These are phyloP conservation scores for Exophiala dermatitidis DNA, from an alignment of 2,329 filamentous ascomycete genomes.

Conservation along the genomic window DNA sequence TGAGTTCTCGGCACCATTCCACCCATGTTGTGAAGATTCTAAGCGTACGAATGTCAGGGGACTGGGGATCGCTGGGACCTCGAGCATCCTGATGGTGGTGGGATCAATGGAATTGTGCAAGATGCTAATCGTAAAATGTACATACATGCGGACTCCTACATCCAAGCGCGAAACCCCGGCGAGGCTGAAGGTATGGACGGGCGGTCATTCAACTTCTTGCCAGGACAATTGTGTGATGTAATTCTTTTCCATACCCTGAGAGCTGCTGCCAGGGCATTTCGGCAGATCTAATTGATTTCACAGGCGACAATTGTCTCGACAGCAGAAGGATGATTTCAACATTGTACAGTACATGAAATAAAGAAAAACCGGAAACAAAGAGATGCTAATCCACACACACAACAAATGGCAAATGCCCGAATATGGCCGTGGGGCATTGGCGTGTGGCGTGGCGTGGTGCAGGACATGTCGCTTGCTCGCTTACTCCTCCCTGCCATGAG, in stretches of 20 bases:
- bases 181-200: too few species aligned
- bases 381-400: slow-evolving; percentile 3
- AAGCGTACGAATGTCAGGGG: too few species aligned
- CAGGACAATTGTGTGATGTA: too few species aligned
- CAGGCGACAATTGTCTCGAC: not conserved
- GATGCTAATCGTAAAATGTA: not conserved
- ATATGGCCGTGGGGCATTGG: not conserved
- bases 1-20: too few species aligned
- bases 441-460: not conserved
- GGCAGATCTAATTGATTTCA: not conserved
- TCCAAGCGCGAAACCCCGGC: not conserved
- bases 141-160: not conserved
- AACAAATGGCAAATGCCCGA: not conserved
- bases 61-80: too few species aligned
- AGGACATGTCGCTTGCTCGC: slow-evolving; percentile 7
- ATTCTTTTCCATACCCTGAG: not conserved
- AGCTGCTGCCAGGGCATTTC: not conserved
- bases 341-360: slow-evolving; percentile 3
- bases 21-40: too few species aligned
- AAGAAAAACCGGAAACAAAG: not conserved
- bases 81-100: too few species aligned
- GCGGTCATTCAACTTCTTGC: too few species aligned
- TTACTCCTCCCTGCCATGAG: not conserved
- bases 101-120: not conserved
- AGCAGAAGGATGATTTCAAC: not conserved